Evolutionary conservation across 2,329 filamentous ascomycete species (phyloP), one percentile per base, ranked within the genome.

Genomic region (Penicillium sp.): DNA sequence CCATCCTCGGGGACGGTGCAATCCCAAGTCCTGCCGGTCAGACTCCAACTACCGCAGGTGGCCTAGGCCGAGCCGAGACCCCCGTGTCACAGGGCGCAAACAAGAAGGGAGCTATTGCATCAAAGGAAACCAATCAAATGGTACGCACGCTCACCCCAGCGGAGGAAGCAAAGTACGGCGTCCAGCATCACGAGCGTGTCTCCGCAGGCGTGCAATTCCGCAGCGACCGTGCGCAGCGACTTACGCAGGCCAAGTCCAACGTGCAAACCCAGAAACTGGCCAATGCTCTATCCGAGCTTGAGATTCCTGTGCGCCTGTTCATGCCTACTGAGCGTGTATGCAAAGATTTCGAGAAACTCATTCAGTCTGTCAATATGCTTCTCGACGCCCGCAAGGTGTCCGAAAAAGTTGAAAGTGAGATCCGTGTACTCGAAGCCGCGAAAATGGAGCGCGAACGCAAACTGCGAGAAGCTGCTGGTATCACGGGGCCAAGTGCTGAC

Each of bases 161-260:
- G 62, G 88, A 95, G 74, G 87, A 92, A 75, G 74, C 83, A 60
- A 82, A 88, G 34, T 97, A 93, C 68, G 94, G 93, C 59, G 88
- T 99, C 10, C 84, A 88, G 8, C 86, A 90, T 62, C 88, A 93
- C 61, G 93, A 97, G 53, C 89, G 93, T 29, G 81, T 97, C 38
- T 86, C 88, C 2, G 88, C 87, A 9, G 93, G 94, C 7, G 90
- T 96, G 35, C 88, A 90, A 15, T 97, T 97, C 81, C 89, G 93
- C 13, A 91, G 91, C 60, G 78, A 80, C 59, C 77, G 75, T 57
- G 76, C 77, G 46, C 75, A 77, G 53, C 77, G 79, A 57, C 72
- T 79, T 50, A 77, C 76, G 4, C 77, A 79, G 58, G 78, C 78
- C 32, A 80, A 80, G 62, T 79, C 76, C 31, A 78, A 79, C 57